phyloP scores from a whole-genome alignment of 2,329 filamentous ascomycete genomes.

The Pseudogymnoascus destructans region DNA sequence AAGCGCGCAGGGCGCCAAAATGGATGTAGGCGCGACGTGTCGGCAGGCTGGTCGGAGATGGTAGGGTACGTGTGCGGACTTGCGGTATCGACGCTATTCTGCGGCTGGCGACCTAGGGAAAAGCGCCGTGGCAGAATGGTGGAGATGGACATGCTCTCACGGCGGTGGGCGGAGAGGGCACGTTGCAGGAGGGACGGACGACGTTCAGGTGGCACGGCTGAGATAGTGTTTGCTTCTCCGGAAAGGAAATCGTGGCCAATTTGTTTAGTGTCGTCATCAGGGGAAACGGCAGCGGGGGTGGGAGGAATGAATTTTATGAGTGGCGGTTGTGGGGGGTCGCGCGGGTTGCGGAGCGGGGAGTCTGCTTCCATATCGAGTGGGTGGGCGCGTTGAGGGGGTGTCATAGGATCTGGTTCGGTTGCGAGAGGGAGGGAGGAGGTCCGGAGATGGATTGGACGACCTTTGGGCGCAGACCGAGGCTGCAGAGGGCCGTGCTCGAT shows the following conservation, averaged over 20 bases:
- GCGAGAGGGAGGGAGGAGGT: not conserved
- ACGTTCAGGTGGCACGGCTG: conserved; percentile 33
- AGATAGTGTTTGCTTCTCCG: conserved; percentile 21
- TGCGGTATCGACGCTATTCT: conserved; percentile 11
- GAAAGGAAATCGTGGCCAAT: conserved; percentile 41
- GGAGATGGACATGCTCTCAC: conserved; percentile 34
- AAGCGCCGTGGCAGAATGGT: conserved; percentile 38
- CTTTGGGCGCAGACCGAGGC: not conserved
- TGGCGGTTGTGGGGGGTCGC: conserved; percentile 37
- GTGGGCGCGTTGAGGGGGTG: conserved; percentile 36
- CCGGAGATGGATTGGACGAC: not conserved
- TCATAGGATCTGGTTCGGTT: conserved; percentile 29
- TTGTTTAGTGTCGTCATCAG: conserved; percentile 38
- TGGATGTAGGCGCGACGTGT: conserved; percentile 44
- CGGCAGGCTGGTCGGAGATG: conserved; percentile 34
- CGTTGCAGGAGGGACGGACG: conserved; percentile 40
- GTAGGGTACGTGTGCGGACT: conserved; percentile 29
- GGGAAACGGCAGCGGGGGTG: conserved; percentile 47
- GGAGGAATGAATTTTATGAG: conserved; percentile 48
- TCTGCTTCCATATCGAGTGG: conserved; percentile 42
- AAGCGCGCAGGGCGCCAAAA: conserved; percentile 46
- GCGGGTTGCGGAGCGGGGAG: conserved; percentile 49
- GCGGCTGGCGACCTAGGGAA: conserved; percentile 35
- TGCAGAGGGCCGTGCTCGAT: conserved; percentile 27
- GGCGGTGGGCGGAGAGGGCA: conserved; percentile 29